These are phyloP conservation scores for Kodamaea sagamina DNA, from an alignment of 805 yeast species.

Conservation along the genomic window DNA sequence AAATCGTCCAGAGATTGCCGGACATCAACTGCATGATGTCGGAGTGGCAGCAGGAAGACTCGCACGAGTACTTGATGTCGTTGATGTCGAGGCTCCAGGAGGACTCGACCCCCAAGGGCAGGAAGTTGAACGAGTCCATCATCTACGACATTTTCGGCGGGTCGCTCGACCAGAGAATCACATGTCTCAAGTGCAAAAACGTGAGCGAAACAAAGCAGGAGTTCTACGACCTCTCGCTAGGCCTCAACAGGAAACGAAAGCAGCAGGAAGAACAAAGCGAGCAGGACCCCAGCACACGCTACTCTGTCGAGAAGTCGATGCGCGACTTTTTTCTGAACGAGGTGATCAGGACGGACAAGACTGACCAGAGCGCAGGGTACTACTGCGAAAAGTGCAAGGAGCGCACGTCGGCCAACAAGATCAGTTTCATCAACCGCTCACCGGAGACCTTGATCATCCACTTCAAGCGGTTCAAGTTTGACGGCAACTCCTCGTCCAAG, in stretches of 20 bases:
- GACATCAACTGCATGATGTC: constrained; percentile 96
- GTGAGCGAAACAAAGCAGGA: constrained; percentile 88
- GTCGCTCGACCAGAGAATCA: constrained; percentile 75
- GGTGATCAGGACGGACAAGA: constrained; percentile 63
- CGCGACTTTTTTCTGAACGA: constrained; percentile 84
- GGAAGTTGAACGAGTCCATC: constrained; percentile 75
- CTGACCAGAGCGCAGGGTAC: constrained; percentile 71
- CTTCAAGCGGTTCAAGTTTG: constrained; percentile 86
- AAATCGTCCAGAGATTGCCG: constrained; percentile 65
- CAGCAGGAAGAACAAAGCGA: neutral
- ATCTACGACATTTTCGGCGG: constrained; percentile 96
- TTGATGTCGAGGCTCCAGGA: constrained; percentile 85
- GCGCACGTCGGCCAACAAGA: constrained; percentile 75
- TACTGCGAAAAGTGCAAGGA: constrained; percentile 83
- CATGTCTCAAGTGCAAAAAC: constrained; percentile 80
- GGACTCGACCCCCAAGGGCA: constrained; percentile 89
- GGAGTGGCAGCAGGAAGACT: constrained; percentile 97
- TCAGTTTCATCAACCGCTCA: constrained; percentile 70
- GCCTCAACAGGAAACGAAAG: constrained; percentile 52
- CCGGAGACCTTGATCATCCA: constrained; percentile 90
- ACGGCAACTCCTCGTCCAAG: constrained; percentile 76
- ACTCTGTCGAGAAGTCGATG: constrained; percentile 73
- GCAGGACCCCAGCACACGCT: constrained; percentile 30
- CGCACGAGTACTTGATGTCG: constrained; percentile 96
- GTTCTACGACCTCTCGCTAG: constrained; percentile 86